Conservation (phyloP, 164 flowering plant species). For the Sextonia rubra region DNA sequence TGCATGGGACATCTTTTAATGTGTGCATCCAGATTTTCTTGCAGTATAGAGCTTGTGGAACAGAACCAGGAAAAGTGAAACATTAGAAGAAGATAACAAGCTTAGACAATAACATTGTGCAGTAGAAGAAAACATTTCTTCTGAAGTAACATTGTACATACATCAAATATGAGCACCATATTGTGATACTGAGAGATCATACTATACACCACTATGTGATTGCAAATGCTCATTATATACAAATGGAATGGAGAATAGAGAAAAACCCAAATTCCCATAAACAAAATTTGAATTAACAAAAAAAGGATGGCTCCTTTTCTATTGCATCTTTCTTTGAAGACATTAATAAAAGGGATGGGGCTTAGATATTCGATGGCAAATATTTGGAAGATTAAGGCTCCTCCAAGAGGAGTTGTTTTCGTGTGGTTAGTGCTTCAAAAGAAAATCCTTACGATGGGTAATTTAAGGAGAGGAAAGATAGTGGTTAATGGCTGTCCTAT, state of each 20-base stretch:
- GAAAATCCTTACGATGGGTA: too few relatives aligned
- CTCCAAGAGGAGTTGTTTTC: too few relatives aligned
- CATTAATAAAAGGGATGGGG: too few relatives aligned
- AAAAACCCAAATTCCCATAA: neutral
- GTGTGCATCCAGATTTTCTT: constrained; percentile 72
- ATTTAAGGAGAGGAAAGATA: too few relatives aligned
- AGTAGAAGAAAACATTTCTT: neutral
- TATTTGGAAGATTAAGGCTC: too few relatives aligned
- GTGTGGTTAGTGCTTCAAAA: too few relatives aligned
- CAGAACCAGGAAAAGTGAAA: neutral
- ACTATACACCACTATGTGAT: neutral
- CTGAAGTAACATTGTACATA: neutral
- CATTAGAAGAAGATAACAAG: neutral
- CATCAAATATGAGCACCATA: neutral
- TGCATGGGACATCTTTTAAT: constrained; percentile 66
- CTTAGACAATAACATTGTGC: neutral
- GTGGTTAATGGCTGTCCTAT: too few relatives aligned
- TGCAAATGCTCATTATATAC: neutral
- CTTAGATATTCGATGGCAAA: too few relatives aligned
- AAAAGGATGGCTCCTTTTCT: too few relatives aligned
- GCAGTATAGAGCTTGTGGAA: constrained; percentile 52
- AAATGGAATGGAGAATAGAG: neutral
- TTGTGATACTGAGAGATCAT: neutral
- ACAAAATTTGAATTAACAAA: too few relatives aligned
- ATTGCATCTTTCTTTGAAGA: too few relatives aligned